Base-by-base conservation (phyloP, 768 basidiomycete genomes). In the Pleurotus platypus region DNA sequence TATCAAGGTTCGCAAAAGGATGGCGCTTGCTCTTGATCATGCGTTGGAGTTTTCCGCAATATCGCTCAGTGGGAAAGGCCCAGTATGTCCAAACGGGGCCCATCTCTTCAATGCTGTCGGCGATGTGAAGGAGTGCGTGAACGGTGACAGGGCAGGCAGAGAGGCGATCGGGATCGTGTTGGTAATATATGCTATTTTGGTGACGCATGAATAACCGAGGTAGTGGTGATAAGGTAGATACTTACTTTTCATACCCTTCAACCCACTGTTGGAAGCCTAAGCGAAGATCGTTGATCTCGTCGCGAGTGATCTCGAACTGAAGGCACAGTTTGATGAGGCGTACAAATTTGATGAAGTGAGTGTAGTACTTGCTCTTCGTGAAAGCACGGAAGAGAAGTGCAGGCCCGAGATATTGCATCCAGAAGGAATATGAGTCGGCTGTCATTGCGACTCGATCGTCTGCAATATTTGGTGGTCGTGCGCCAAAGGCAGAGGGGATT, bases 261-360 rank as follows among this genome's bases (percentile, higher is more conserved):
- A 78, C 75, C 77, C 77, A 78, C 1, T 59, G 24, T 0, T 51
- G n/a, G 15, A n/a, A 53, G 12, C 16, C 26, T 30, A 13, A 27
- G 1, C 66, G 57, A 1, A 76, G 49, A 6, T 56, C 24, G 1
- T 61, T 55, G 18, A 74, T 54, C 49, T 74, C 67, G 0, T 54
- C 58, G 13, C 42, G 26, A 0, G 64, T 60, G n/a, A 72, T 63
- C 51, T 71, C 68, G 26, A 70, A 75, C 46, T 76, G 65, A 4
- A 81, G 67, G 50, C 72, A 71, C 4, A 60, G 39, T 26, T 69
- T 66, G 46, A 80, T 60, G 2, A 80, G 68, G 3, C 59, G 40
- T 16, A 77, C 71, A 12, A 81, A 71, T 2, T 65, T 18, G 5
- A 78, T 49, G 57, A 79, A 78, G 58, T 81, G 78, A 0, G 68